Percentiles rank a stretch among this genome's conserved stretches.
Evolutionary conservation across 495 filamentous ascomycete genomes (phyloP).

Genomic region (Geoglossum glabrum): DNA sequence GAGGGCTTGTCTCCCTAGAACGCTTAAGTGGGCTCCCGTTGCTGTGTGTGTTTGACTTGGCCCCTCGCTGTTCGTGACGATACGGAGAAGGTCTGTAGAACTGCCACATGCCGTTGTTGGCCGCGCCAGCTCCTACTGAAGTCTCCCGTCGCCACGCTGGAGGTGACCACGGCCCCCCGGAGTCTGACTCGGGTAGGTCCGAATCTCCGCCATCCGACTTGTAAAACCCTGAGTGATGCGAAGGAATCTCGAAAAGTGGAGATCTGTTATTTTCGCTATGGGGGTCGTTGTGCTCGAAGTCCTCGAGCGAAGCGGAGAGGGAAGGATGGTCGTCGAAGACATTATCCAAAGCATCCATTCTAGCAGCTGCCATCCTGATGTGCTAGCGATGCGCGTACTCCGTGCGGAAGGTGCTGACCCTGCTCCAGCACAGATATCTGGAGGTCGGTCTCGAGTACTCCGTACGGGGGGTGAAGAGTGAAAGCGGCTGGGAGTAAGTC

Average conservation of each 20-base stretch:
- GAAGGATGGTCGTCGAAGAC: slow-evolving; percentile 47
- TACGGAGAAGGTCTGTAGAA: slow-evolving; percentile 22
- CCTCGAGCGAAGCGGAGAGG: slow-evolving; percentile 51
- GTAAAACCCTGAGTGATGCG: slow-evolving; percentile 59
- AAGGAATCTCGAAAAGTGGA: slow-evolving; percentile 40
- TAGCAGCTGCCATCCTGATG: not conserved
- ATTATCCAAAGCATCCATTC: slow-evolving; percentile 1
- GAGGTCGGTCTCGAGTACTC: not conserved
- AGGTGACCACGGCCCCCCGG: slow-evolving; percentile 33
- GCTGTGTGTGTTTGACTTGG: slow-evolving; percentile 11
- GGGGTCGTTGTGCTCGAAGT: slow-evolving; percentile 44
- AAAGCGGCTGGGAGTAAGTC: not conserved
- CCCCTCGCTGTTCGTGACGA: no score
- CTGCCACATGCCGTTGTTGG: not conserved
- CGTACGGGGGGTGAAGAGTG: no score
- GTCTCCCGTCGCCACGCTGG: slow-evolving; percentile 30
- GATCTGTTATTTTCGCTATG: slow-evolving; percentile 25
- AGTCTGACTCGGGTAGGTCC: slow-evolving; percentile 17
- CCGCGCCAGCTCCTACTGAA: not conserved
- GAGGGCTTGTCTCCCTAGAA: slow-evolving; percentile 33
- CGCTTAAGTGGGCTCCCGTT: slow-evolving; percentile 27
- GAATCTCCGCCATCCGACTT: slow-evolving; percentile 26
- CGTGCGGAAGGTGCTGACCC: not conserved
- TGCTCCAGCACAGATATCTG: not conserved
- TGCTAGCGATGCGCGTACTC: not conserved